Conservation (phyloP, 371 early-diverging fungal genomes). For the Thermomucor indicae-seudaticae region DNA sequence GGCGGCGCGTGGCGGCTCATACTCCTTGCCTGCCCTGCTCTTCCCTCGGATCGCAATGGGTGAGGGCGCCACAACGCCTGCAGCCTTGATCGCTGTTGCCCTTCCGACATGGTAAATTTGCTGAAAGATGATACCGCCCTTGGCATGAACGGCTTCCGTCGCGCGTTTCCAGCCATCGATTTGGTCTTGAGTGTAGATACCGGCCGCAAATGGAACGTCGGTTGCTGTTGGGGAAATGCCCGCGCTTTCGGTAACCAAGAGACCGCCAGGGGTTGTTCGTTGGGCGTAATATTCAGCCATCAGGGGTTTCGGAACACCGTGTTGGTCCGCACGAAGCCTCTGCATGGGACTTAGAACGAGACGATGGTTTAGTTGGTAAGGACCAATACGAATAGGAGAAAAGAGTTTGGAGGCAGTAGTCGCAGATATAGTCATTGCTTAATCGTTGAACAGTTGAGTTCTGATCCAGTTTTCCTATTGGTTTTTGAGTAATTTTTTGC, state of each 20-base stretch:
- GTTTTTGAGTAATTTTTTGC: too few relatives aligned
- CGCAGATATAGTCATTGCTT: too few relatives aligned
- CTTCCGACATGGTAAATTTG: constrained; percentile 39
- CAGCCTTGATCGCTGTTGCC: constrained; percentile 1
- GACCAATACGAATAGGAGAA: too few relatives aligned
- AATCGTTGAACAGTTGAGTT: too few relatives aligned
- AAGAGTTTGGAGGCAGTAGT: too few relatives aligned
- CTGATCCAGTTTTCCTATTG: too few relatives aligned
- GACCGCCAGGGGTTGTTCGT: constrained; percentile 50
- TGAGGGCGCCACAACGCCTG: constrained; percentile 10
- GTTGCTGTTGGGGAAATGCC: constrained; percentile 35
- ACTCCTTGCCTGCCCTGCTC: constrained; percentile 3
- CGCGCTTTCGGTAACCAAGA: constrained; percentile 56
- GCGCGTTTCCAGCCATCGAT: constrained; percentile 53
- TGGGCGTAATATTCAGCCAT: constrained; percentile 53
- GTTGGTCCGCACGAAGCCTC: constrained; percentile 27
- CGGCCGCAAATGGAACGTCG: constrained; percentile 28
- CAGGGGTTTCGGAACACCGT: constrained; percentile 35
- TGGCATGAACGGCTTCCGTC: constrained; percentile 51
- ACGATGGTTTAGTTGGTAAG: constrained; percentile 34
- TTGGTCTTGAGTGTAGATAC: constrained; percentile 47
- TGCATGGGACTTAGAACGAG: constrained; percentile 51
- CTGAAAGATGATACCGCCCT: constrained; percentile 51
- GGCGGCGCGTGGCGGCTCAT: constrained; percentile 13
- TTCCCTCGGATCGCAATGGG: constrained; percentile 16